phyloP scores from a whole-genome alignment of 169 alveolate genomes.

The Babesia ovis region DNA sequence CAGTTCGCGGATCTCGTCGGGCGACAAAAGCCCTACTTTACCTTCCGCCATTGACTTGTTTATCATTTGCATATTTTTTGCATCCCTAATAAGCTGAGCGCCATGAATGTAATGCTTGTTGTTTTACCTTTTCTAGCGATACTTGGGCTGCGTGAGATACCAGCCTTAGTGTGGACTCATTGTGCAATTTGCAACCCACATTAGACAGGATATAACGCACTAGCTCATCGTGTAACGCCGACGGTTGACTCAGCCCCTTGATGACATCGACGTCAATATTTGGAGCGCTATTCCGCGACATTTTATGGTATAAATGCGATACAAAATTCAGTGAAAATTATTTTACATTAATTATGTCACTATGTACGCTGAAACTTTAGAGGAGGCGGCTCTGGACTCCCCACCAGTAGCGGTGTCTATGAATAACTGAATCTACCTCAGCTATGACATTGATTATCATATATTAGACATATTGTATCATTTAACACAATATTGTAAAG shows the following conservation, averaged over 20 bases:
- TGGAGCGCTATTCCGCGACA: conserved; percentile 24
- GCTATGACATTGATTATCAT: no score
- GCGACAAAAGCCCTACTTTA: conserved; percentile 29
- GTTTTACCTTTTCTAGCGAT: conserved; percentile 62
- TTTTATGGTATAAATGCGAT: conserved; percentile 1
- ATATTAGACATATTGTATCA: no score
- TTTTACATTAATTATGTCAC: background rate
- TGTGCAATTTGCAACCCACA: conserved; percentile 63
- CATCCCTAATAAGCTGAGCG: conserved; percentile 58
- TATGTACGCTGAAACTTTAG: background rate
- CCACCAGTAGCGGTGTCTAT: background rate
- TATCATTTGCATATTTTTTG: conserved; percentile 54
- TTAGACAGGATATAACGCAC: conserved; percentile 60
- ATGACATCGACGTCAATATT: conserved; percentile 59
- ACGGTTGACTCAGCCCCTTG: conserved; percentile 66
- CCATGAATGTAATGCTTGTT: background rate
- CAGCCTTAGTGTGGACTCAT: conserved; percentile 62
- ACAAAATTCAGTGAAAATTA: background rate
- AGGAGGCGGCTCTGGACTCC: background rate
- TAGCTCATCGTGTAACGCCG: conserved; percentile 67
- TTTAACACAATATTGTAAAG: no score
- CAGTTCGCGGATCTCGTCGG: conserved; percentile 53
- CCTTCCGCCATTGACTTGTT: conserved; percentile 37
- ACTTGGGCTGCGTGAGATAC: conserved; percentile 69
- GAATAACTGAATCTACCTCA: no score